A percentile compares a stretch with the other conserved stretches of the same genome.
These are phyloP conservation scores for Solanum pennellii DNA, from an alignment of 257 asterid species.

Conservation along the genomic window DNA sequence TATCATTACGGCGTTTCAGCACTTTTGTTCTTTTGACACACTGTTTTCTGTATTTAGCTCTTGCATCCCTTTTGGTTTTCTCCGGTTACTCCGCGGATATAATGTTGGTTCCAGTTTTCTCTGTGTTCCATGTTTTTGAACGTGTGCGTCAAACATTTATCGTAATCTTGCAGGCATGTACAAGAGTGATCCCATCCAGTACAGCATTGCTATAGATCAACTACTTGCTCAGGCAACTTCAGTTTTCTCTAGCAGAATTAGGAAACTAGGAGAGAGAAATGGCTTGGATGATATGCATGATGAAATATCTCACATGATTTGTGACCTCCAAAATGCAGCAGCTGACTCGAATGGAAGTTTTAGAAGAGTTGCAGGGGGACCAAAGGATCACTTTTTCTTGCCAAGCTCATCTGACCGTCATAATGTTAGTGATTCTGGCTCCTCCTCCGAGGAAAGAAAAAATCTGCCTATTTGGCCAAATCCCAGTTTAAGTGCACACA, in stretches of 20 bases:
- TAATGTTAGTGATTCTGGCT: constrained; percentile 23
- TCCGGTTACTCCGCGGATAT: not conserved
- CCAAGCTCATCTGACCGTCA: constrained; percentile 58
- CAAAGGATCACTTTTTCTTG: constrained; percentile 66
- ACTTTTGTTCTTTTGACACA: not conserved
- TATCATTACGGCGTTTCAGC: not conserved
- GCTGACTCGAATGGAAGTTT: constrained; percentile 73
- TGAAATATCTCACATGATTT: constrained; percentile 48
- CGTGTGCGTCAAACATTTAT: not conserved
- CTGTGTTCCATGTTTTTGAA: not conserved
- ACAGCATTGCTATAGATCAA: constrained; percentile 38
- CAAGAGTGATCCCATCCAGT: constrained; percentile 35
- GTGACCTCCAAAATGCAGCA: constrained; percentile 93
- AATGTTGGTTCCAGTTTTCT: not conserved
- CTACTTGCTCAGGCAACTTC: constrained; percentile 56
- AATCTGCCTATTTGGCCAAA: constrained; percentile 29
- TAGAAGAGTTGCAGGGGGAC: constrained; percentile 68
- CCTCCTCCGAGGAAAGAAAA: constrained; percentile 39
- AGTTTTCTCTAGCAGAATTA: constrained; percentile 44
- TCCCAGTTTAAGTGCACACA: constrained; percentile 52
- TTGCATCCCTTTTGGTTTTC: not conserved
- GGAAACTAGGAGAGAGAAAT: constrained; percentile 44
- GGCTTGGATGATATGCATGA: constrained; percentile 37
- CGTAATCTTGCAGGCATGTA: constrained; percentile 33
- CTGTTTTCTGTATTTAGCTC: not conserved